Base-by-base conservation (phyloP, 2,329 filamentous ascomycete species). In the Metarhizium guizhouense region DNA sequence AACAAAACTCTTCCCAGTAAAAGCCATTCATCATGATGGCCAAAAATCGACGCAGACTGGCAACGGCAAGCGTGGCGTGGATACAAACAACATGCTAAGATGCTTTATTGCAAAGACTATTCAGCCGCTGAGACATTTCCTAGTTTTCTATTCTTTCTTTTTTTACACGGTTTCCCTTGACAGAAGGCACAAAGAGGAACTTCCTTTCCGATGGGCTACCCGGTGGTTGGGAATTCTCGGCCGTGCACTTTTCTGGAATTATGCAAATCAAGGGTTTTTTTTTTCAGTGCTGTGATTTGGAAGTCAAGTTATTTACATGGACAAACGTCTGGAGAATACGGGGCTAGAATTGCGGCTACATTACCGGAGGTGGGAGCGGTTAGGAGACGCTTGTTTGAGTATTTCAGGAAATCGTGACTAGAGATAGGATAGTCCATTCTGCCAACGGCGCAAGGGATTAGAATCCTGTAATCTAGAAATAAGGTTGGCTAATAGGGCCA, bases 401-500 rank as follows among this genome's bases (percentile, higher is more conserved):
- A 57, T 53, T 53, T 55, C 56, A 55, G 56, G 53, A 57, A 57
- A 55, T 47, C 30, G 53, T 49, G 50, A 11, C 49, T 8, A 42
- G 38, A 32, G n/a, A 47, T 52, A 51, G 56, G 56, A 57, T 55
- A 57, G 29, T 45, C 13, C 29, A 38, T 38, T 51, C 45, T 29
- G 50, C 4, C 20, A 20, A 45, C 42, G 14, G 20, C 45, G 43
- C 36, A 18, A 40, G 18, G 4, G n/a, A 47, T 51, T 36, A 30
- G 20, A 8, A 20, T 25, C 50, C 36, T 50, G 42, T 53, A 25
- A 48, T 48, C 45, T 48, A 30, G 45, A 30, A 18, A 48, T 10
- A 16, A 30, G 8, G 10, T 48, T 48, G 45, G 45, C 45, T 30
- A 29, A 30, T 20, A 16, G 25, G 45, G 45, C 45, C 25, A 48